A percentile compares a stretch with the other conserved stretches of the same genome.
phyloP scores from a whole-genome alignment of 2,329 filamentous ascomycete genomes.

The Epichloe sylvatica region DNA sequence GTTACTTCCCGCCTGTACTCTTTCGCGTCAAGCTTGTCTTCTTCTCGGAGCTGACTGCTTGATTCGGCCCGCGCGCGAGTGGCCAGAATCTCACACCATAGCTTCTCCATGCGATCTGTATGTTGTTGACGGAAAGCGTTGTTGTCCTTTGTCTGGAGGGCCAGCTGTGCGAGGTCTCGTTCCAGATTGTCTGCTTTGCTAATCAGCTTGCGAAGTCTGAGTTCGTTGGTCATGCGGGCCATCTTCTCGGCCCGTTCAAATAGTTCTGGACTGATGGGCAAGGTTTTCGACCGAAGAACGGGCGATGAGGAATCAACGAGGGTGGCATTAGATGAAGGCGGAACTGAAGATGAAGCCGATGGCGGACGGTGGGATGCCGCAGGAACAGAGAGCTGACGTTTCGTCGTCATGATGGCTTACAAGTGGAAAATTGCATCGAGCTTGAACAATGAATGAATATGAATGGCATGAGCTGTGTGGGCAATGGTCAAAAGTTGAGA shows the following conservation, averaged over 20 bases:
- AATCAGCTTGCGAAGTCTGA: conserved; percentile 18
- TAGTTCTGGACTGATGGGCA: conserved; percentile 4
- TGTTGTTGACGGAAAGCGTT: conserved; percentile 16
- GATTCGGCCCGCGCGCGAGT: conserved; percentile 16
- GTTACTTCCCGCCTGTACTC: conserved; percentile 2
- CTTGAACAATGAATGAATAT: neutral
- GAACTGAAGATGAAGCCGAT: neutral
- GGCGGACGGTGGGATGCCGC: neutral
- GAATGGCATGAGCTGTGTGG: too few species aligned
- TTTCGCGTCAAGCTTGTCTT: conserved; percentile 1
- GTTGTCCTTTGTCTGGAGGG: conserved; percentile 14
- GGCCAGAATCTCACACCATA: conserved; percentile 19
- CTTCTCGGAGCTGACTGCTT: conserved; percentile 1
- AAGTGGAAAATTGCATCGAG: neutral
- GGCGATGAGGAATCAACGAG: neutral
- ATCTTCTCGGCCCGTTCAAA: conserved; percentile 19
- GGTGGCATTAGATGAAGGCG: neutral
- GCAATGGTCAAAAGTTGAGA: too few species aligned
- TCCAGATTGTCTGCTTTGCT: conserved; percentile 18
- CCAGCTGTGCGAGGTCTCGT: conserved; percentile 16
- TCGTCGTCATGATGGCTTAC: conserved; percentile 1
- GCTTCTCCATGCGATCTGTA: conserved; percentile 15
- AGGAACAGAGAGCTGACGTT: conserved; percentile 5
- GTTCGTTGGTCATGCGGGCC: conserved; percentile 24
- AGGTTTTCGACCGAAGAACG: neutral